These are phyloP conservation scores for Botrytis cinerea DNA, from an alignment of 2,329 filamentous ascomycete species.

Conservation along the genomic window DNA sequence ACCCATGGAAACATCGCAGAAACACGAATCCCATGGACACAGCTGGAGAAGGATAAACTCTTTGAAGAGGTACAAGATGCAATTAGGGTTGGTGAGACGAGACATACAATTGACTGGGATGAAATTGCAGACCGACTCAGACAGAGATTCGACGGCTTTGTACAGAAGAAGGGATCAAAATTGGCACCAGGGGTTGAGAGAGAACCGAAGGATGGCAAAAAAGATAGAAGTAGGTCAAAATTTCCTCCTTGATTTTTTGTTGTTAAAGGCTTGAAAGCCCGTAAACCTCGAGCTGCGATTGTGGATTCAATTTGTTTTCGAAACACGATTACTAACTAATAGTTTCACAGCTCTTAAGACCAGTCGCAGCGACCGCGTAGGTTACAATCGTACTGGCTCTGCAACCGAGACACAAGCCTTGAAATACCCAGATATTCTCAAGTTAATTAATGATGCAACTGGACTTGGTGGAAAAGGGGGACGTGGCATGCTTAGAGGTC, in stretches of 20 bases:
- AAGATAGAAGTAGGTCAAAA: not conserved
- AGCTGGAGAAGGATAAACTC: conserved; percentile 7
- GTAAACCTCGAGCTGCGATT: not conserved
- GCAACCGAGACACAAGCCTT: conserved; percentile 15
- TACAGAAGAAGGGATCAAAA: conserved; percentile 4
- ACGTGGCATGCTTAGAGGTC: conserved; percentile 7
- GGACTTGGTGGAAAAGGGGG: conserved; percentile 9
- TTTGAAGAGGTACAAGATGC: conserved; percentile 8
- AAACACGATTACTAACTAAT: not conserved
- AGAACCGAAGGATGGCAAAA: not conserved
- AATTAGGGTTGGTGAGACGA: not conserved
- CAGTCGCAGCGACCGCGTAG: not conserved
- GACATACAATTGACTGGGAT: conserved; percentile 6
- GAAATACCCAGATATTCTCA: conserved; percentile 10
- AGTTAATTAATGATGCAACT: not conserved
- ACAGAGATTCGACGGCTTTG: not conserved
- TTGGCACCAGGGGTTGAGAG: conserved; percentile 15
- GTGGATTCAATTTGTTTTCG: not conserved
- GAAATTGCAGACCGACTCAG: not conserved
- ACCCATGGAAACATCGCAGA: conserved; percentile 3
- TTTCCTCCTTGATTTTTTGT: not conserved
- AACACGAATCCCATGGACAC: conserved; percentile 16
- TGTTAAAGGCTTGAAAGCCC: no score
- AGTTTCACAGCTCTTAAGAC: not conserved
- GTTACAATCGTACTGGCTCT: conserved; percentile 2